Evolutionary conservation across 192 early-diverging fungal genomes (phyloP).

Genomic region (Entophlyctis luteolus): DNA sequence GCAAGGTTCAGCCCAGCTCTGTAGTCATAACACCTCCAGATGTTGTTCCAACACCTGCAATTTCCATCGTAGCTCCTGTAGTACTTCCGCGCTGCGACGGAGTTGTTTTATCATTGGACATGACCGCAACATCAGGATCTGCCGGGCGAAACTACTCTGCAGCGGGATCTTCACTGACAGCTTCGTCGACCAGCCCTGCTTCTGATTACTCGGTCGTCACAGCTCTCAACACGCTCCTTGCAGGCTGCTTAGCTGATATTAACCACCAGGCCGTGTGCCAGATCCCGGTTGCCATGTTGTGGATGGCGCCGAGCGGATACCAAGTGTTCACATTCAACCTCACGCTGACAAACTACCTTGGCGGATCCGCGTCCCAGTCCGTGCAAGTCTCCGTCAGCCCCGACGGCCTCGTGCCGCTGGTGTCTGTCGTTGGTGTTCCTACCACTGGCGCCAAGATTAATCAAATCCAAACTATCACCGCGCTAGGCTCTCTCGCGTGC

Average conservation of each 20-base stretch:
- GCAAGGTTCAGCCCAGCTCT: not conserved
- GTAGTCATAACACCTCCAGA: slow-evolving; percentile 1
- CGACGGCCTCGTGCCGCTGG: not conserved
- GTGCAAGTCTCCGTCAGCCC: not conserved
- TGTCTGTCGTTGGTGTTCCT: slow-evolving; percentile 6
- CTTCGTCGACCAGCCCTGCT: not conserved
- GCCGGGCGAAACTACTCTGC: slow-evolving; percentile 23
- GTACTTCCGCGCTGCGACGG: slow-evolving; percentile 11
- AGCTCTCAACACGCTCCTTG: not conserved
- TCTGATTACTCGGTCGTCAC: not conserved
- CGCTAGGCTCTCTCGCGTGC: not conserved
- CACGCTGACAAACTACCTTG: slow-evolving; percentile 14
- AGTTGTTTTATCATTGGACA: slow-evolving; percentile 7
- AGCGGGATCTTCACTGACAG: not conserved
- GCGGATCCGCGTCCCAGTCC: not conserved
- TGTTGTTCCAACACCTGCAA: not conserved
- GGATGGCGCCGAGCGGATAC: not conserved
- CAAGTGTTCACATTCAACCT: slow-evolving; percentile 14
- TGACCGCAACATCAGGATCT: slow-evolving; percentile 13
- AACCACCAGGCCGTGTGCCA: not conserved
- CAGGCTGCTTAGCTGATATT: not conserved
- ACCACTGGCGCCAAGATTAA: slow-evolving; percentile 2
- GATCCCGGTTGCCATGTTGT: not conserved
- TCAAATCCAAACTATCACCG: slow-evolving; percentile 9
- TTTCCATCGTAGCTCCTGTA: slow-evolving; percentile 16